Evolutionary conservation across 805 yeast species (phyloP), one percentile per base, ranked within the genome.

Genomic region (Wickerhamiella alocasiicola): DNA sequence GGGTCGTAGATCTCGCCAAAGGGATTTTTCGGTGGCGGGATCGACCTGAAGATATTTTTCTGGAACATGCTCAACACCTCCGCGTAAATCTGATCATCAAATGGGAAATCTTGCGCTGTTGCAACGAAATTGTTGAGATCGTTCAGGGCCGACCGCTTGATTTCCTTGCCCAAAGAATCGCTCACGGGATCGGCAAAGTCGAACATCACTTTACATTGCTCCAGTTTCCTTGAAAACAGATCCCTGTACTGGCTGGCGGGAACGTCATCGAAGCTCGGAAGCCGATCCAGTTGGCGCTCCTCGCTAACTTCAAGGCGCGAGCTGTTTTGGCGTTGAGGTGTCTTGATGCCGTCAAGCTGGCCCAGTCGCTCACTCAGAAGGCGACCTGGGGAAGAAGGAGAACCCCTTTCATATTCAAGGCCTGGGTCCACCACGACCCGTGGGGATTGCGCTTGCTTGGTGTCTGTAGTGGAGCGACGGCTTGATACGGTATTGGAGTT

Each of bases 1-100:
- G 98, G 98, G 54, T 91, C 98, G 60, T 73, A 91, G 29, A 88
- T 73, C 49, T 91, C 98, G 28, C 98, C 98, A 34, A 87, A 72
- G 4, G 97, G 97, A 58, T 91, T 91, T 27, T 87, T 95, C 1
- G 97, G 96, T 1, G 98, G 98, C 3, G 98, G 97, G 36, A 91
- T 84, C 24, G 97, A 95, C 55, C 98, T 74, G 61, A 91, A 87
- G 42, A 91, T 69, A 61, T 91, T 91, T 44, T 71, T 72, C 53
- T 76, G 78, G 62, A 87, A 91, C 96, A 91, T 88, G 17, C 72
- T 72, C 31, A 87, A 85, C 42, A 88, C 93, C 53, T 79, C 83
- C 40, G 70, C 71, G 60, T 91, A 91, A 79, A 88, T 81, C 50
- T 80, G 91, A 47, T 85, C 95, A 15, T 95, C 81, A 58, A 81